Base-by-base conservation (phyloP, 192 early-diverging fungal species). In the Powellomyces hirtus region DNA sequence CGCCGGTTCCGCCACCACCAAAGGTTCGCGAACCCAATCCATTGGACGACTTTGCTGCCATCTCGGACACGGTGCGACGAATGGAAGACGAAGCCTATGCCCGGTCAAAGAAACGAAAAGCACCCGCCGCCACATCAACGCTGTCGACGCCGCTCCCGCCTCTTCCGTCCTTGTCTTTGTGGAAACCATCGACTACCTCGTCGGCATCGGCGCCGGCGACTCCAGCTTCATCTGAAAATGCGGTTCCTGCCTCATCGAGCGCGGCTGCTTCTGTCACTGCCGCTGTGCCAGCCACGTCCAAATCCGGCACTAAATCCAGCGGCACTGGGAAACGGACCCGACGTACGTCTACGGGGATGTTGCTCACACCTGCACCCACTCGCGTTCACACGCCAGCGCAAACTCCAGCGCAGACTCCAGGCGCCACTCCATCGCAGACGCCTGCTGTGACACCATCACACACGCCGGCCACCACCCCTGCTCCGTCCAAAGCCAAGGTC, bases 31-130 rank as follows among this genome's bases (percentile, higher is more conserved):
- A 36, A 44, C 70, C 70, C 40, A 72, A 72, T 29, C 70, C 70
- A 33, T 45, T 72, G 38, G 70, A 72, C 29, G 70, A 72, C 34
- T 65, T 72, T 64, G 70, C 70, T 10, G 70, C 70, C 3, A 65
- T 72, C 20, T 55, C 62, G 7, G 70, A 72, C 49, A 72, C 70
- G 0, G 70, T 72, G 24, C 61, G 70, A 29, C 27, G 37, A 18
- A 72, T 72, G 70, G 70, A 72, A 31, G 62, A 65, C 44, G 70
- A 72, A 35, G 70, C 70, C 31, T 57, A 38, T 35, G 55, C 59
- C 2, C n/a, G 70, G 37, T 42, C 51, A 0, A 55, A 44, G 37
- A 64, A 65, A 62, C 59, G 67, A 26, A 64, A 33, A 18, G 27
- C 36, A 4, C 18, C 29, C 27, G 16, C 18, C 16, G n/a, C 46